Evolutionary conservation across 75 land plant species (phyloP), one percentile per base, ranked within the genome.

Genomic region (Ceratopteris richardii): DNA sequence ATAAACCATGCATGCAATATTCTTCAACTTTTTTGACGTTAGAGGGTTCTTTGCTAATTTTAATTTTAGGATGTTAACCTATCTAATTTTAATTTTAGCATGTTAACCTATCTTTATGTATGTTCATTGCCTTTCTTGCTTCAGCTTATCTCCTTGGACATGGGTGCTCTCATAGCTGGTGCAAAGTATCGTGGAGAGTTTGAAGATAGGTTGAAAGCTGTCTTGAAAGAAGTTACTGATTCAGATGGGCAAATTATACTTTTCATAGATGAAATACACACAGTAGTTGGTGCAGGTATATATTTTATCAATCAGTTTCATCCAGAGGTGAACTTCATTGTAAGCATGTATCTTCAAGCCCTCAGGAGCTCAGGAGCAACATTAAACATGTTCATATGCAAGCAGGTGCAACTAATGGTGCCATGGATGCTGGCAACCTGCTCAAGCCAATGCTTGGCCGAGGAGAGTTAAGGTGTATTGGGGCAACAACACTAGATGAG

Each of bases 361-460:
- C n/a, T n/a, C n/a, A n/a, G n/a, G n/a, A n/a, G n/a, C n/a, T n/a
- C n/a, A n/a, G n/a, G n/a, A n/a, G n/a, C n/a, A n/a, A n/a, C n/a
- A n/a, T n/a, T n/a, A n/a, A n/a, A n/a, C 47, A 18, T n/a, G 23
- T n/a, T 23, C 2, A 29, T 31, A 23, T 48, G 20, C 51, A 13
- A 4, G 1, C 68, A 87, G 92, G 93, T 54, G 97, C 93, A 29
- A 75, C 83, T 37, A 81, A 81, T 74, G 97, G 97, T 58, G 88
- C 88, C 17, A 91, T 91, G 97, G 97, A 91, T 80, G 97, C 97
- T 28, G 75, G 75, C 9, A 91, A 91, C 51, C 58, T 91, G 40
- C 70, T 91, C 64, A 91, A 91, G 61, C 97, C 97, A 42, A 91
- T 91, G 97, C 85, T 91, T 61, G 97, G 97, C 2, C 81, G 97